These are phyloP conservation scores for Aspergillus carbonarius DNA, from an alignment of 2,329 filamentous ascomycete genomes.

Conservation along the genomic window DNA sequence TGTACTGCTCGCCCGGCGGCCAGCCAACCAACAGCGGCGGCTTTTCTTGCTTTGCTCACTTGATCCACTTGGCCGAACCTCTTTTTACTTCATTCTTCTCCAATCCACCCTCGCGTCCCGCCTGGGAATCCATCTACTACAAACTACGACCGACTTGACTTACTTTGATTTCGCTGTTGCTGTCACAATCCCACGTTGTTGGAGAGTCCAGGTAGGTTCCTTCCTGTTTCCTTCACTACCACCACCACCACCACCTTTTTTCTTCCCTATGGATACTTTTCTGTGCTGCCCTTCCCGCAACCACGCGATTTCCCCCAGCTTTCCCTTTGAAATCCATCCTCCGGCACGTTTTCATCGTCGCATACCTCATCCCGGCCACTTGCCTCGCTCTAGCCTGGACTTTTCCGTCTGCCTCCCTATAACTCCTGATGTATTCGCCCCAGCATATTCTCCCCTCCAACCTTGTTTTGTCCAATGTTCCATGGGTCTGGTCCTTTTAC, in stretches of 20 bases:
- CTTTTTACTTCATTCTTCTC: conserved; percentile 12
- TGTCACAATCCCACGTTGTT: too few relatives aligned
- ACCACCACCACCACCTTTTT: conserved; percentile 1
- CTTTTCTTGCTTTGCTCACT: conserved; percentile 8
- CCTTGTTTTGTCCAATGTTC: neutral
- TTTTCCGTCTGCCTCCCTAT: conserved; percentile 1
- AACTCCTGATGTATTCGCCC: conserved; percentile 1
- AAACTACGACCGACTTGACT: too few relatives aligned
- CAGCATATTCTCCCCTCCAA: neutral
- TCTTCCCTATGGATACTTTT: conserved; percentile 3
- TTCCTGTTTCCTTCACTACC: too few relatives aligned
- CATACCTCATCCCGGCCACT: conserved; percentile 7
- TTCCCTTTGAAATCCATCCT: neutral
- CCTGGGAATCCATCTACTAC: neutral
- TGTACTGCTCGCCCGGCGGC: neutral
- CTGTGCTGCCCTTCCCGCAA: conserved; percentile 9
- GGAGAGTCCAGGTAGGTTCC: neutral
- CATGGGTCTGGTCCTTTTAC: neutral
- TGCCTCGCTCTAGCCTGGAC: conserved; percentile 8
- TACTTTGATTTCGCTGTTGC: too few relatives aligned
- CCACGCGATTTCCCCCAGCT: conserved; percentile 3
- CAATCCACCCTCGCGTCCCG: neutral
- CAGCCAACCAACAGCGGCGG: conserved; percentile 3
- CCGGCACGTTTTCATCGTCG: conserved; percentile 6
- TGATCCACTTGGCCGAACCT: conserved; percentile 21